Base-by-base conservation (phyloP, 345 rosid genomes). In the Hevea brasiliensis region DNA sequence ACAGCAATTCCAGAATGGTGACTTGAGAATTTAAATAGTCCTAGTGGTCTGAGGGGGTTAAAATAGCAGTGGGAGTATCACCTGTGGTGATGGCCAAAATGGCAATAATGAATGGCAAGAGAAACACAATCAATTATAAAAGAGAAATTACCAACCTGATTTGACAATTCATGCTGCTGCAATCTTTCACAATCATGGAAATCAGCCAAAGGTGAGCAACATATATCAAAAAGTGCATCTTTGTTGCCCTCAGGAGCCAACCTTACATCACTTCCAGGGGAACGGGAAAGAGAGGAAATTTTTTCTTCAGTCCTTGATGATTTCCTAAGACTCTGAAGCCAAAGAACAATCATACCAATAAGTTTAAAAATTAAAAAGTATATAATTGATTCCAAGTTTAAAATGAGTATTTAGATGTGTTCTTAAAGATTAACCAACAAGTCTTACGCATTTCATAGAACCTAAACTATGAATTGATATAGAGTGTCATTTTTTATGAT, bases 141-240 rank as follows among this genome's bases (percentile, higher is more conserved):
- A 13, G 18, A 35, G 48, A 55, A 8, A 53, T 47, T 29, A 76
- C 79, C 67, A 71, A 93, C 99, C 99, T 88, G 86, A 77, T 48
- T 68, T 40, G 87, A 67, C 51, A 72, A 78, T 70, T 83, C 84
- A 42, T 89, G 88, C 68, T 89, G 88, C 68, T 81, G 86, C 71
- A 84, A 74, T 80, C 93, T 88, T 86, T 95, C 98, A 67, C 65
- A 77, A 58, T 76, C 69, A 75, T 95, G 99, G 83, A 93, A 95
- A 87, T 80, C 87, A 68, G 89, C 84, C 83, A 93, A 65, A 64
- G 97, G 97, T 50, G 96, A 89, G 77, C 81, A 68, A 50, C 81
- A 84, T 21, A 83, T 73, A 77, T 91, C 89, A 41, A 85, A 84
- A 64, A 85, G 82, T 71, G 79, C 74, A 72, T 76, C 84, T 55